A percentile compares a stretch with the other conserved stretches of the same genome.
phyloP scores from a whole-genome alignment of 2,329 filamentous ascomycete genomes.

The Botryotinia convoluta region DNA sequence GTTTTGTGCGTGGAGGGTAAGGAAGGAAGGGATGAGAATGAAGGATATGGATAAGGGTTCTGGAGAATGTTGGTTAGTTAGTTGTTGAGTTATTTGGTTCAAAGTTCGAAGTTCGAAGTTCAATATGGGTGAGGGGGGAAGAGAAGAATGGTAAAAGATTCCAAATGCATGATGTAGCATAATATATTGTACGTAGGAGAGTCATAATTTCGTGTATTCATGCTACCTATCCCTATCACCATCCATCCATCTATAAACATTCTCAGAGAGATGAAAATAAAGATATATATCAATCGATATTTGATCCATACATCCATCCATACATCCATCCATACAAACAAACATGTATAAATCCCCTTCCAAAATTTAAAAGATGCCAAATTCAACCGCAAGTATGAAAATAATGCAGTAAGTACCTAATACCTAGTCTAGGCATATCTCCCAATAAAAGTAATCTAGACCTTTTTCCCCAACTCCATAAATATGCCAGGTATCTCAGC shows the following conservation, averaged over 20 bases:
- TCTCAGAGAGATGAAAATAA: background rate
- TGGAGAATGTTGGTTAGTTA: too few relatives aligned
- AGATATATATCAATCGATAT: background rate
- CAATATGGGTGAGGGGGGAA: too few relatives aligned
- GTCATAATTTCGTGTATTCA: background rate
- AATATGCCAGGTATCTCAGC: background rate
- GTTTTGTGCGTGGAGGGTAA: too few relatives aligned
- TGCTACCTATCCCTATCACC: background rate
- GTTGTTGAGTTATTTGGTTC: too few relatives aligned
- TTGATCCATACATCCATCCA: too few relatives aligned
- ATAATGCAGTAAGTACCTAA: background rate
- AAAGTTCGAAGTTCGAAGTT: too few relatives aligned
- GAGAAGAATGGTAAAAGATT: fast-evolving
- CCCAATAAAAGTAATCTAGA: background rate
- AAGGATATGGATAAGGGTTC: too few relatives aligned
- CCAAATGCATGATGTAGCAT: background rate
- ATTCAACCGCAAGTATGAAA: background rate
- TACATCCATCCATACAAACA: background rate
- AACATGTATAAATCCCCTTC: background rate
- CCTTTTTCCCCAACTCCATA: background rate
- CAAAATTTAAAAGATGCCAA: background rate
- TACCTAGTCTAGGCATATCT: background rate
- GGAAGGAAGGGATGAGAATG: too few relatives aligned
- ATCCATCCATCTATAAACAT: background rate
- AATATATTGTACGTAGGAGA: background rate